phyloP scores from a whole-genome alignment of 495 filamentous ascomycete species.

The Penicillium desertorum region DNA sequence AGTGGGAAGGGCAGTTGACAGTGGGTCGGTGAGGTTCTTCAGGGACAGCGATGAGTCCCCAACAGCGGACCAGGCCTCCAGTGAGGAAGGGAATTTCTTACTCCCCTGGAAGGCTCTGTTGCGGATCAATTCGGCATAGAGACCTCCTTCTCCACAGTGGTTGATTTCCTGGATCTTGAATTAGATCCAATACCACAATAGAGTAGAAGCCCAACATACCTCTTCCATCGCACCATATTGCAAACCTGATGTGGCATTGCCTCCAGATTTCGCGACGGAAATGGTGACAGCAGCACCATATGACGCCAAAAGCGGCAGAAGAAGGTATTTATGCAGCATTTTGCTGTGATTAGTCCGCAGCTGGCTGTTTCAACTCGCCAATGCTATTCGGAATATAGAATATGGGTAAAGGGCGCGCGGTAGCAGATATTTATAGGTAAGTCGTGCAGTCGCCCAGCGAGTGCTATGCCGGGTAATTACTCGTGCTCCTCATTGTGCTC shows the following conservation, averaged over 20 bases:
- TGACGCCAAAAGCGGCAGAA: constrained; percentile 32
- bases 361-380: constrained; percentile 5
- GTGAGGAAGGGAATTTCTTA: constrained; percentile 40
- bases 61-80: constrained; percentile 56
- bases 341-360: constrained; percentile 7
- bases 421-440: constrained; percentile 4
- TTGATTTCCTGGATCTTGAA: constrained; percentile 58
- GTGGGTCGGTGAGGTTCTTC: constrained; percentile 51
- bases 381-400: constrained; percentile 10
- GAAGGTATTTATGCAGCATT: constrained; percentile 27
- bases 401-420: neutral
- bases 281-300: constrained; percentile 33
- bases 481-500: neutral
- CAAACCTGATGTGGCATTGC: constrained; percentile 51
- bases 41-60: constrained; percentile 52
- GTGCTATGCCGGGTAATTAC: constrained; percentile 3
- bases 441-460: neutral
- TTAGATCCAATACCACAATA: constrained; percentile 5
- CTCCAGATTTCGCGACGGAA: constrained; percentile 48
- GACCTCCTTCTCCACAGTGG: constrained; percentile 72
- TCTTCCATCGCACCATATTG: constrained; percentile 63
- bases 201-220: constrained; percentile 23
- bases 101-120: constrained; percentile 70
- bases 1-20: constrained; percentile 60
- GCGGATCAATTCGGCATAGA: constrained; percentile 71